Percentiles rank a stretch among this genome's conserved stretches.
phyloP scores from a whole-genome alignment of 164 flowering plant genomes.

The Stephania japonica region DNA sequence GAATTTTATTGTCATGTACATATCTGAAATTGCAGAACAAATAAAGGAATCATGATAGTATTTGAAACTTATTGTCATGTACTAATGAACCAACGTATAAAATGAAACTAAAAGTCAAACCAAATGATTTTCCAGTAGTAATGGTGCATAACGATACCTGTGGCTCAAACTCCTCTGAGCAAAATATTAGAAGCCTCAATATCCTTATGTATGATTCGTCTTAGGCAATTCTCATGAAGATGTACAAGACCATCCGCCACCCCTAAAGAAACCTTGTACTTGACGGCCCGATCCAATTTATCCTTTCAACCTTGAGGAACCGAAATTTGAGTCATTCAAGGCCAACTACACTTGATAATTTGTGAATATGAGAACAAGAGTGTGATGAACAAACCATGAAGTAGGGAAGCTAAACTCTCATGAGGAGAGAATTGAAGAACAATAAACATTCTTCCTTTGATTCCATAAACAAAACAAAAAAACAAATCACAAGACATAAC shows the following conservation, averaged over 20 bases:
- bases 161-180: conserved; percentile 84
- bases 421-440: conserved; percentile 80
- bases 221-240: conserved; percentile 83
- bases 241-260: conserved; percentile 74
- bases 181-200: conserved; percentile 84
- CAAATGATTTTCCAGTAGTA: not conserved
- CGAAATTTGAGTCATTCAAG: not conserved
- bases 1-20: no score
- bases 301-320: conserved; percentile 46
- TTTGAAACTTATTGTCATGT: not conserved
- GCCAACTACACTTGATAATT: not conserved
- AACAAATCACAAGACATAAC: no score
- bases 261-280: conserved; percentile 77
- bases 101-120: not conserved
- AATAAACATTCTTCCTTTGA: conserved; percentile 93
- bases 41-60: no score
- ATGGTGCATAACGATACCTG: conserved; percentile 45
- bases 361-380: not conserved
- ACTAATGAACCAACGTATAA: not conserved
- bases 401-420: conserved; percentile 78
- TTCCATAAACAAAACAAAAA: conserved; percentile 88
- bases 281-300: conserved; percentile 48
- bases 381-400: conserved; percentile 46
- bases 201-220: conserved; percentile 89
- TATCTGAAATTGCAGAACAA: no score